phyloP scores from a whole-genome alignment of 495 filamentous ascomycete genomes.

The Penicillium ochrochloron region DNA sequence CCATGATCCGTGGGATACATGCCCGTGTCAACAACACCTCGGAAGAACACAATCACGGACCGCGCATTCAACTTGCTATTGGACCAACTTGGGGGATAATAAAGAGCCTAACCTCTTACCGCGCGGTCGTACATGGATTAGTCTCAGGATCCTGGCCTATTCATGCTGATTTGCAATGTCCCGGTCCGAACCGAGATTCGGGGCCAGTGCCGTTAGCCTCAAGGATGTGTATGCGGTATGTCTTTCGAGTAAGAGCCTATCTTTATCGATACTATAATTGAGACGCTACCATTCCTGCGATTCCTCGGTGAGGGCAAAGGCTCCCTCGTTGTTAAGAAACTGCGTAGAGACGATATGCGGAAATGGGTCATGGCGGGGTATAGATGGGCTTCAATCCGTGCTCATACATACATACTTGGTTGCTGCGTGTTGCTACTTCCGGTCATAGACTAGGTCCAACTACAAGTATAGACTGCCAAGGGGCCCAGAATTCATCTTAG shows the following conservation, averaged over 20 bases:
- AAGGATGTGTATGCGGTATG: not conserved
- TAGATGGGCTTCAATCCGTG: not conserved
- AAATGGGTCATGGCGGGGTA: not conserved
- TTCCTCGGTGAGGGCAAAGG: too few species aligned
- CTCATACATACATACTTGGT: not conserved
- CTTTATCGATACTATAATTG: not conserved
- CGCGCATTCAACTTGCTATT: conserved; percentile 9
- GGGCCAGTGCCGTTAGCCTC: not conserved
- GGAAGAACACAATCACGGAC: conserved; percentile 14
- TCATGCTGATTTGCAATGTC: conserved; percentile 6
- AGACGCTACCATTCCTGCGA: too few species aligned
- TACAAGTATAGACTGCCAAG: not conserved
- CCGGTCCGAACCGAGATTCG: conserved; percentile 6
- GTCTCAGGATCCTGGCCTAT: not conserved
- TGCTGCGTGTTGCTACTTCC: not conserved
- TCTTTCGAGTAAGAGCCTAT: not conserved
- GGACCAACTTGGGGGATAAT: not conserved
- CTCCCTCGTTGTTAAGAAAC: too few species aligned
- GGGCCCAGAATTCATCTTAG: not conserved
- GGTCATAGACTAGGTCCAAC: not conserved
- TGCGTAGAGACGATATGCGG: not conserved
- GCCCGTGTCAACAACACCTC: not conserved
- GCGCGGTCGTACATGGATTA: conserved; percentile 16
- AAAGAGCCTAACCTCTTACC: conserved; percentile 15
- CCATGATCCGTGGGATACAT: not conserved